Evolutionary conservation across 345 rosid species (phyloP).

Genomic region (Xanthoceras sorbifolium): DNA sequence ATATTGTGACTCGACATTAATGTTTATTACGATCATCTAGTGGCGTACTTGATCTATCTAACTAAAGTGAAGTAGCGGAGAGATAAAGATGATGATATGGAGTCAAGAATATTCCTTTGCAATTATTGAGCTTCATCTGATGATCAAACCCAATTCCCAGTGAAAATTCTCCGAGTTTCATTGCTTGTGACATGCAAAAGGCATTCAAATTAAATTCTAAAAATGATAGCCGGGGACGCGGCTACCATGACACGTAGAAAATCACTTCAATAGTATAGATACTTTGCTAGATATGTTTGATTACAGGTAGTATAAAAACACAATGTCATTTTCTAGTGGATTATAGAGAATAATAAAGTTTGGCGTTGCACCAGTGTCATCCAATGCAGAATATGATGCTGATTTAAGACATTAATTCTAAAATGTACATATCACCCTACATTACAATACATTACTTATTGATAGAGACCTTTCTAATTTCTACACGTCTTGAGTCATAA

Average conservation of each 20-base stretch:
- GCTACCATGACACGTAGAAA: not conserved
- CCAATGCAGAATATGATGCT: not conserved
- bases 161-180: not conserved
- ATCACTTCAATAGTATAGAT: not conserved
- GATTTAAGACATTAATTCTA: not conserved
- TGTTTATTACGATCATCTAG: not conserved
- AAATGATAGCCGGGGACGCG: not conserved
- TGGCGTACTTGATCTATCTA: not conserved
- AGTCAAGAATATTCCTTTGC: not conserved
- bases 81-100: no score
- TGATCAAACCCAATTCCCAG: not conserved
- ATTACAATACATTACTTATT: not conserved
- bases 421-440: not conserved
- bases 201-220: no score
- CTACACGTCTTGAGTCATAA: no score
- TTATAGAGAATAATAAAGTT: not conserved
- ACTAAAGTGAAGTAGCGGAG: not conserved
- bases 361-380: not conserved
- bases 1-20: not conserved
- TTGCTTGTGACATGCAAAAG: no score
- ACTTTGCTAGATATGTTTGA: not conserved
- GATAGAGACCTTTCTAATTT: not conserved
- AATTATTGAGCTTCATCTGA: not conserved
- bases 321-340: constrained; percentile 1
- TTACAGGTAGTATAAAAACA: not conserved